A percentile compares a stretch with the other conserved stretches of the same genome.
Evolutionary conservation across 2,329 filamentous ascomycete genomes (phyloP).

Genomic region (Lecanoromycetidae sp.): DNA sequence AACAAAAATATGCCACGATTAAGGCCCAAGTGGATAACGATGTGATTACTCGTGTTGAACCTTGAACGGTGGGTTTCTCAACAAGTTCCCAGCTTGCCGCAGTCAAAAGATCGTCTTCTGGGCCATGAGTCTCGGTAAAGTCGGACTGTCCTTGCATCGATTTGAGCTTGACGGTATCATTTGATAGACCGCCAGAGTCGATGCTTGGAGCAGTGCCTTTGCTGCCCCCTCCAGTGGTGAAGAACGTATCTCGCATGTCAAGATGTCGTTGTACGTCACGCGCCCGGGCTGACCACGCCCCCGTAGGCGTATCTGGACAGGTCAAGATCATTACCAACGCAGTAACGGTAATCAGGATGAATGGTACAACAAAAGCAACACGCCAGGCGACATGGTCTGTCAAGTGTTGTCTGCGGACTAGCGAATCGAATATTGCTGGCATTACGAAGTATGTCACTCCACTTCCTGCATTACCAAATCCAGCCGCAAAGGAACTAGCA

Average conservation of each 20-base stretch:
- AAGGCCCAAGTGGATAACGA: constrained; percentile 45
- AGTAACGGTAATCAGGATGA: constrained; percentile 57
- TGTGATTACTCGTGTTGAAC: constrained; percentile 48
- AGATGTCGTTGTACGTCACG: constrained; percentile 39
- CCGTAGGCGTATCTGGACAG: constrained; percentile 71
- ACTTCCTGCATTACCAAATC: constrained; percentile 76
- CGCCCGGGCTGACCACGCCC: constrained; percentile 65
- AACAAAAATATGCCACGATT: constrained; percentile 45
- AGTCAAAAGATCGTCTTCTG: constrained; percentile 38
- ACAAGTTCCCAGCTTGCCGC: constrained; percentile 47
- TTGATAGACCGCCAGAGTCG: too few relatives aligned
- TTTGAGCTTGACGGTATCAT: too few relatives aligned
- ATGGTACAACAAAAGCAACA: constrained; percentile 71
- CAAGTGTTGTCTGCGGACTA: constrained; percentile 51
- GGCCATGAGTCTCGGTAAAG: constrained; percentile 22
- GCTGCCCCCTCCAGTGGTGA: too few relatives aligned
- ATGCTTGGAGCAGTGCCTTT: too few relatives aligned
- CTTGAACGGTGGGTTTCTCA: constrained; percentile 48
- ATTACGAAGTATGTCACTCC: constrained; percentile 90
- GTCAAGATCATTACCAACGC: constrained; percentile 58
- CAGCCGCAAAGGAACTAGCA: constrained; percentile 72
- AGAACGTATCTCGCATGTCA: constrained; percentile 11
- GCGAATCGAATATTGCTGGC: constrained; percentile 74
- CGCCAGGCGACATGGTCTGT: constrained; percentile 63
- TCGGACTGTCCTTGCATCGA: constrained; percentile 14